Evolutionary conservation across 495 filamentous ascomycete species (phyloP), one percentile per base, ranked within the genome.

Genomic region (Trichoderma virens): DNA sequence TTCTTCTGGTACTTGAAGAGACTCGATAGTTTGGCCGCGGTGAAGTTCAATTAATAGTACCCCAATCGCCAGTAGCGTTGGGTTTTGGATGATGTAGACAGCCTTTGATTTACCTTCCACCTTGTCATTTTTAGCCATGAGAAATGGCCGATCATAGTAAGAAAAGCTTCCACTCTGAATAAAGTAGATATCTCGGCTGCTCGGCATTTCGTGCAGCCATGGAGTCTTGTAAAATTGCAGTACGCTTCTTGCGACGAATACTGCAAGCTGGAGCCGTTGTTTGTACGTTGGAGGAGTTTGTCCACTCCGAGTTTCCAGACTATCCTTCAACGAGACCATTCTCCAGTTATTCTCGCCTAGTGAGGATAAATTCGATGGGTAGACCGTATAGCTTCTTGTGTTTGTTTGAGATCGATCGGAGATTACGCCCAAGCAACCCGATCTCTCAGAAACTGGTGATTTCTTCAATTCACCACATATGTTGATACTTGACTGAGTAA

Each of bases 171-270:
- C 30, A n/a, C 31, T 62, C 38, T 45, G 16, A 20, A 70, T 34
- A 32, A 72, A 73, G 38, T 69, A 61, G 20, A 74, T 69, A 43
- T 71, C 59, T 3, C 47, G 62, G 51, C 72, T 75, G 28, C 62
- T 67, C 13, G 69, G 43, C 9, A 56, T 43, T 20, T 68, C 63
- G 14, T 61, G 30, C 0, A 71, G 62, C 70, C 72, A 74, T 5
- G 70, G 69, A 3, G 69, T 71, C 11, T 62, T 64, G 31, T 75
- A 66, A 23, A 75, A 66, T 34, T 71, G 69, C 18, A 75, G 67
- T 16, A 71, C 54, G 23, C 68, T 72, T 4, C 67, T 69, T 30
- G 71, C 64, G 2, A 75, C 63, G 27, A 70, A 62, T 31, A 68
- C 65, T 56, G 38, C 6, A 41, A 41, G 38, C 38, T 16, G 38